These are phyloP conservation scores for Plantago rigida DNA, from an alignment of 305 asterid genomes.

Conservation along the genomic window DNA sequence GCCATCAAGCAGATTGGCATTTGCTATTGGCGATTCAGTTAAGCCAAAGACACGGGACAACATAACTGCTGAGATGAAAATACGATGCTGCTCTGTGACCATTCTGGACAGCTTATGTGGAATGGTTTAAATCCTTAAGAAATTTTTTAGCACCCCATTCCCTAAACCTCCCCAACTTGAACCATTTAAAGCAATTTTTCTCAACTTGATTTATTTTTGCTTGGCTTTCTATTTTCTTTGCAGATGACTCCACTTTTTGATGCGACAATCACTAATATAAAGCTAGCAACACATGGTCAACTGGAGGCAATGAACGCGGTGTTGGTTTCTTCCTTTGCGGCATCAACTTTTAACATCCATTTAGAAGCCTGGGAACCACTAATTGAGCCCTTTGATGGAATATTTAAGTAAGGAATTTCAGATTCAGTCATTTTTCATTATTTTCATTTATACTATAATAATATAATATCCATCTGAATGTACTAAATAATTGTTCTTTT, in stretches of 20 bases:
- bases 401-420: constrained; percentile 57
- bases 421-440: neutral
- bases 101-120: constrained; percentile 92
- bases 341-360: constrained; percentile 84
- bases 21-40: constrained; percentile 77
- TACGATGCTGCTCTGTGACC: constrained; percentile 80
- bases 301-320: constrained; percentile 84
- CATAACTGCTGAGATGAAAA: constrained; percentile 88
- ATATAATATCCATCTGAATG: constrained; percentile 19
- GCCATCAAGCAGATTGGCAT: constrained; percentile 81
- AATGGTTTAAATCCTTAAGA: constrained; percentile 55
- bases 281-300: constrained; percentile 92
- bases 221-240: constrained; percentile 27
- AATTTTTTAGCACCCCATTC: constrained; percentile 17
- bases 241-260: constrained; percentile 98
- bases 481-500: constrained; percentile 29
- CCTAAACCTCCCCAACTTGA: neutral
- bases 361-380: constrained; percentile 99
- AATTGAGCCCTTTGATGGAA: constrained; percentile 97
- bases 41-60: constrained; percentile 90
- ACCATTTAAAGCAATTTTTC: neutral
- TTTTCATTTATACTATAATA: constrained; percentile 4
- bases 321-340: constrained; percentile 80
- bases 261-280: constrained; percentile 84
- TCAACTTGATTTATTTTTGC: neutral